Evolutionary conservation across 2,329 filamentous ascomycete genomes (phyloP).

Genomic region (Mycogone perniciosa): DNA sequence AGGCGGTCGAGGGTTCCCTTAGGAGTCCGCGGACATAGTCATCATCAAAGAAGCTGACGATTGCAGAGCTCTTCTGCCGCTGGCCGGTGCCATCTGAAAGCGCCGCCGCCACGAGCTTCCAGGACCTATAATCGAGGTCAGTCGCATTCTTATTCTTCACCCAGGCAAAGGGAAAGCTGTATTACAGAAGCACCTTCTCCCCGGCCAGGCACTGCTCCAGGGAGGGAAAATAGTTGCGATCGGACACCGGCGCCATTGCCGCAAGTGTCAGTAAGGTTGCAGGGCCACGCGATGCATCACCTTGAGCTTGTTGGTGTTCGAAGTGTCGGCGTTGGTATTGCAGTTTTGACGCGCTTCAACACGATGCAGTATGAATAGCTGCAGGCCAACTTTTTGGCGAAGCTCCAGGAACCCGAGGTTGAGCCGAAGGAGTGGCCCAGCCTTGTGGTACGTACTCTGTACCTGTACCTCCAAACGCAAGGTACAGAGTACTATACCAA

Average conservation of each 20-base stretch:
- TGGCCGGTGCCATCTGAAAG: constrained; percentile 51
- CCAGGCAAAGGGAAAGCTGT: constrained; percentile 6
- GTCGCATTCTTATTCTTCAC: constrained; percentile 14
- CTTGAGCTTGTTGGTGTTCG: constrained; percentile 20
- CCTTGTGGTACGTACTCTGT: too few relatives aligned
- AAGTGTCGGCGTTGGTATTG: constrained; percentile 21
- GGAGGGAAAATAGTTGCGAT: constrained; percentile 72
- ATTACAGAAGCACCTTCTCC: constrained; percentile 71
- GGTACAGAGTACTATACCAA: too few relatives aligned
- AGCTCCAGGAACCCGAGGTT: constrained; percentile 13
- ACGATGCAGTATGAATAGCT: constrained; percentile 9
- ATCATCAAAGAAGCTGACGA: constrained; percentile 66
- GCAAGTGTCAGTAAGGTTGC: constrained; percentile 42
- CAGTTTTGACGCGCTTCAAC: constrained; percentile 7
- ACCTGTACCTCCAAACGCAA: too few relatives aligned
- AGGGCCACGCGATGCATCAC: constrained; percentile 35
- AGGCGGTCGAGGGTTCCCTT: constrained; percentile 61
- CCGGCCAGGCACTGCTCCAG: constrained; percentile 80
- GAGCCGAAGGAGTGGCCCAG: background rate
- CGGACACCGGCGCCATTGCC: constrained; percentile 65
- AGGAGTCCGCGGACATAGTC: constrained; percentile 62
- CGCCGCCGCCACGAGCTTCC: constrained; percentile 53
- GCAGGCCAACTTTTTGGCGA: constrained; percentile 13
- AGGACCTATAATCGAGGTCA: constrained; percentile 43
- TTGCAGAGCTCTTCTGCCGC: constrained; percentile 45